Evolutionary conservation across 257 asterid species (phyloP).

Genomic region (Plantago ovata): DNA sequence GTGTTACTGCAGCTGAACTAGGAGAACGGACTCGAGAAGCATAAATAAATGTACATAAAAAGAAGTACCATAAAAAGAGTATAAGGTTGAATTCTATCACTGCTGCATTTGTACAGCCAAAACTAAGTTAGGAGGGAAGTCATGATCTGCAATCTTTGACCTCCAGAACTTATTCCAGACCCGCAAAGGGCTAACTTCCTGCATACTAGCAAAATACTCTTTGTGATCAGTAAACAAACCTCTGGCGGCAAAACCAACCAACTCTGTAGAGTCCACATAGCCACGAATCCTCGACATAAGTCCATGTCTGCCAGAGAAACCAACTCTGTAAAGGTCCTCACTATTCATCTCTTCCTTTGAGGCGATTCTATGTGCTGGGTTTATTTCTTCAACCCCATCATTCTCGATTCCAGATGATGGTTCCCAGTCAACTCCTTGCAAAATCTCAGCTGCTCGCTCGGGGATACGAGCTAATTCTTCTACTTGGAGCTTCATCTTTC

Average conservation of each 20-base stretch:
- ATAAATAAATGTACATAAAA: no score
- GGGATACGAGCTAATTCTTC: slow-evolving; percentile 44
- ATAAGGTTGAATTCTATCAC: neutral
- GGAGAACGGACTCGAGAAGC: no score
- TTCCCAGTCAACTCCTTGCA: slow-evolving; percentile 69
- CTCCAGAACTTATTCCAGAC: slow-evolving; percentile 49
- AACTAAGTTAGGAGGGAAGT: slow-evolving; percentile 25
- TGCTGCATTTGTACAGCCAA: slow-evolving; percentile 21
- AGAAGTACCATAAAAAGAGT: no score
- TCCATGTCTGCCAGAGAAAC: slow-evolving; percentile 39
- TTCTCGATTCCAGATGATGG: slow-evolving; percentile 46
- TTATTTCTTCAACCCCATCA: slow-evolving; percentile 4
- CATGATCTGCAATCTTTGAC: slow-evolving; percentile 31
- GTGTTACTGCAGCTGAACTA: no score
- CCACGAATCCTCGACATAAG: slow-evolving; percentile 51
- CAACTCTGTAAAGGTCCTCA: slow-evolving; percentile 27
- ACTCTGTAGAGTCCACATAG: slow-evolving; percentile 47
- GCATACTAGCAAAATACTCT: slow-evolving; percentile 22
- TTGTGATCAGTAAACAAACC: slow-evolving; percentile 34
- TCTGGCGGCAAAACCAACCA: slow-evolving; percentile 68
- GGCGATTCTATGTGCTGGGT: neutral
- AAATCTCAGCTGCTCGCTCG: slow-evolving; percentile 43
- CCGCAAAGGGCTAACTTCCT: slow-evolving; percentile 46
- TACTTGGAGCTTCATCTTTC: slow-evolving; percentile 61
- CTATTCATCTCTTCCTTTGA: slow-evolving; percentile 15